These are phyloP conservation scores for Akebia trifoliata DNA, from an alignment of 164 flowering plant species.

Conservation along the genomic window DNA sequence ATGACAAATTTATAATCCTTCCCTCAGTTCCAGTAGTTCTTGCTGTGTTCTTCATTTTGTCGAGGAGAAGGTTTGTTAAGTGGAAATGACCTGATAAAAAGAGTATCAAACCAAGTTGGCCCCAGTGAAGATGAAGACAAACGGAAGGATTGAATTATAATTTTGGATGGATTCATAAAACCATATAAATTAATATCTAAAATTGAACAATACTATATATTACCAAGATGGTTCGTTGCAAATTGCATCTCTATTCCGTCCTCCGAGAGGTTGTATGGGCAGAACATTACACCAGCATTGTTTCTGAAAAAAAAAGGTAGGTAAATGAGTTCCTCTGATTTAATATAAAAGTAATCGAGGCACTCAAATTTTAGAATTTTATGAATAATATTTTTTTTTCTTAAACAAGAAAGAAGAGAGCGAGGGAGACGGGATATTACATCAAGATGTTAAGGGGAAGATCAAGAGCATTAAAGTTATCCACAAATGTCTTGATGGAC, in stretches of 20 bases:
- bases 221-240: slow-evolving; percentile 93
- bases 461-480: slow-evolving; percentile 52
- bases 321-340: no score
- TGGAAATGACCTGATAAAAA: slow-evolving; percentile 74
- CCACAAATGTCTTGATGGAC: slow-evolving; percentile 58
- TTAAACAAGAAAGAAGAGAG: neutral
- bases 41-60: slow-evolving; percentile 84
- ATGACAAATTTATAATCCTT: slow-evolving; percentile 86
- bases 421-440: slow-evolving; percentile 32
- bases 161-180: neutral
- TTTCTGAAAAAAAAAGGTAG: slow-evolving; percentile 72
- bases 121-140: neutral
- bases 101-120: neutral
- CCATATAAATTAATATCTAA: neutral
- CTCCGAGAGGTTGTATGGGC: slow-evolving; percentile 76
- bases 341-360: no score
- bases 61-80: slow-evolving; percentile 86
- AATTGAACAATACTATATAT: neutral
- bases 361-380: no score
- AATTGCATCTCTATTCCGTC: slow-evolving; percentile 90
- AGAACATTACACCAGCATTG: slow-evolving; percentile 96
- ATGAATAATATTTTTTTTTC: no score
- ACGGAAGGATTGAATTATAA: neutral
- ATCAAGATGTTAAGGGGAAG: slow-evolving; percentile 86
- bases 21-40: slow-evolving; percentile 62